Evolutionary conservation across 768 basidiomycete genomes (phyloP).

Genomic region (Termitomyces sp.): DNA sequence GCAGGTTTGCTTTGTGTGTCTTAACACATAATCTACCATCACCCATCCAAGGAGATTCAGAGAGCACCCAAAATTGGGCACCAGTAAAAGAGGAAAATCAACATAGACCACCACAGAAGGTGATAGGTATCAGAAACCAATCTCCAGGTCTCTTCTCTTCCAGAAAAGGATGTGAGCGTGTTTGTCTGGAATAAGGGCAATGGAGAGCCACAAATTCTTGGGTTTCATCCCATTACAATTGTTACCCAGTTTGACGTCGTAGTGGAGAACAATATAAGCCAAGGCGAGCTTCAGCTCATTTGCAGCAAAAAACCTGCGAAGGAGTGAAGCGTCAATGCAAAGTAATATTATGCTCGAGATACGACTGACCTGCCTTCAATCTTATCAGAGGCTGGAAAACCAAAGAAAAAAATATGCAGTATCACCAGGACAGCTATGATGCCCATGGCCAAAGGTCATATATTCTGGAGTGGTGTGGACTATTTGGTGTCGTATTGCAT

Average conservation of each 20-base stretch:
- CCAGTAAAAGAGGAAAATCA: no score
- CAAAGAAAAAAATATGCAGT: no score
- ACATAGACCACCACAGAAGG: no score
- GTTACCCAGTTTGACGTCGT: constrained; percentile 7
- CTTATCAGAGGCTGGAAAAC: no score
- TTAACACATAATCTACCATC: no score
- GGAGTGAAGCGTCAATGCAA: no score
- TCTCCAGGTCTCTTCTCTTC: background rate
- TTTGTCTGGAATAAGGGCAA: constrained; percentile 4
- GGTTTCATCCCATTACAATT: background rate
- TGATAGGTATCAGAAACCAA: no score
- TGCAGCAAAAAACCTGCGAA: constrained; percentile 5
- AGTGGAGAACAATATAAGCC: constrained; percentile 2
- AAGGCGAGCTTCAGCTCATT: constrained; percentile 6
- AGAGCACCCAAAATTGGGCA: no score
- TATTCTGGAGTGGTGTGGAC: constrained; percentile 6
- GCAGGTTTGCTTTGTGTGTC: no score
- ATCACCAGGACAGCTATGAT: constrained; percentile 5
- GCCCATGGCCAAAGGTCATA: constrained; percentile 6
- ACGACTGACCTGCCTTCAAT: background rate
- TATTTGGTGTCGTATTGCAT: background rate
- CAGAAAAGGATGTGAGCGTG: background rate
- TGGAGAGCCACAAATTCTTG: constrained; percentile 1
- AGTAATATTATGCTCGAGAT: no score
- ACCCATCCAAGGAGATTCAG: no score